A percentile compares a stretch with the other conserved stretches of the same genome.
Conservation (phyloP, 768 basidiomycete genomes). For the Termitomyces sp. region DNA sequence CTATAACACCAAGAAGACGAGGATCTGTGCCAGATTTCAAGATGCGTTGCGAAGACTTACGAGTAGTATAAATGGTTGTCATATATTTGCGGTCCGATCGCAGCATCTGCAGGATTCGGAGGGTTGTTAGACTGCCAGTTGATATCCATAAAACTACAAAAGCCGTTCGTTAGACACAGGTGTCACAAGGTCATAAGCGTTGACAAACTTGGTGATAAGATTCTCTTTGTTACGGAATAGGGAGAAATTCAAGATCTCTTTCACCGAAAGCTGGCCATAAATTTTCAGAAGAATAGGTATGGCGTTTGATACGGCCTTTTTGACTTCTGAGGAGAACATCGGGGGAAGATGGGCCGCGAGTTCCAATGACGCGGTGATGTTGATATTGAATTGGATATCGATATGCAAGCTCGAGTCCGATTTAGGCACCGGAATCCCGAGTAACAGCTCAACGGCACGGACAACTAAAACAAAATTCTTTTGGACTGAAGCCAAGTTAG, state of each 20-base stretch:
- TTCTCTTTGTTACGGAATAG: conserved; percentile 10
- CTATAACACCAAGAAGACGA: conserved; percentile 21
- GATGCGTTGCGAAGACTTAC: conserved; percentile 28
- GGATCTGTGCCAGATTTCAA: neutral
- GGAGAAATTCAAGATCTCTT: conserved; percentile 13
- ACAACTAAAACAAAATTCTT: conserved; percentile 63
- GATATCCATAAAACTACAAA: conserved; percentile 69
- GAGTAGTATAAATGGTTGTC: conserved; percentile 79
- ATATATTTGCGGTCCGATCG: conserved; percentile 64
- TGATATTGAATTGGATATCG: conserved; percentile 5
- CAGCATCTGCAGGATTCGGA: conserved; percentile 64
- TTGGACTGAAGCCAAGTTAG: conserved; percentile 41
- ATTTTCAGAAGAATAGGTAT: conserved; percentile 31
- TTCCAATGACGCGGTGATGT: conserved; percentile 21
- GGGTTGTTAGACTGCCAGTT: conserved; percentile 71
- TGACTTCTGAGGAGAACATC: conserved; percentile 21
- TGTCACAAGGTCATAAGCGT: neutral
- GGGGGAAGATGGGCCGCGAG: conserved; percentile 8
- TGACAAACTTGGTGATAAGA: conserved; percentile 31
- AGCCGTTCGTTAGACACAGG: neutral
- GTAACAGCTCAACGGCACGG: conserved; percentile 54
- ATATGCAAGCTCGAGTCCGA: neutral
- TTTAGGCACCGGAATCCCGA: conserved; percentile 44
- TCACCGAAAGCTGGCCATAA: conserved; percentile 17
- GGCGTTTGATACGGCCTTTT: conserved; percentile 26